Evolutionary conservation across 805 yeast species (phyloP), one percentile per base, ranked within the genome.

Genomic region (Myxozyma mucilagina): DNA sequence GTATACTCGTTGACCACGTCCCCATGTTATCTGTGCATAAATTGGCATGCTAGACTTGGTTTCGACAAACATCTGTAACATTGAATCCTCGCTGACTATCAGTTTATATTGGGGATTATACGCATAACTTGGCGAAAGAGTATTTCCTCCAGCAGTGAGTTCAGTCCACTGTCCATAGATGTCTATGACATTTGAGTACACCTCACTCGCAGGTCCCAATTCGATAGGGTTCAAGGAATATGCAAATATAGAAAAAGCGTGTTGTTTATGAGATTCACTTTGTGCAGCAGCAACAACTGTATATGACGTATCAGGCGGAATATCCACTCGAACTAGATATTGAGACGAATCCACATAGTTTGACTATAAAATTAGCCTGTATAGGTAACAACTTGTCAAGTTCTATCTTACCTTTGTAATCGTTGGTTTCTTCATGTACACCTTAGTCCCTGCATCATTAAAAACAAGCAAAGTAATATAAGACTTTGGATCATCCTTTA

Each of bases 141-240:
- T 42, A 43, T 50, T 63, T 8, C 67, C 67, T n/a, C 67, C 67
- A 4, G 65, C 56, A n/a, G 67, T 39, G 11, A 58, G 44, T 35
- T 61, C 65, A 0, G 65, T 63, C 67, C 67, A 63, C 36, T 61
- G 56, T 8, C 62, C 62, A n/a, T 32, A 18, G 3, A 44, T 44
- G 11, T 24, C 56, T 6, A n/a, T 36, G 1, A 24, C 6, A 18
- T 42, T 13, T 14, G 49, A 41, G 11, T 39, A 53, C 14, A 13
- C 52, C 8, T 56, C 49, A 11, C 9, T 31, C 8, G 53, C 64
- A 4, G 51, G 24, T 4, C 11, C 35, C 10, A 57, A 36, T 20
- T 32, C 11, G 5, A 63, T 32, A 3, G 60, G 65, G n/a, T 24
- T 8, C 10, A 61, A 45, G 31, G 66, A 59, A 41, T 63, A 61